Conservation (phyloP, 768 basidiomycete species). For the Boletus coccyginus region DNA sequence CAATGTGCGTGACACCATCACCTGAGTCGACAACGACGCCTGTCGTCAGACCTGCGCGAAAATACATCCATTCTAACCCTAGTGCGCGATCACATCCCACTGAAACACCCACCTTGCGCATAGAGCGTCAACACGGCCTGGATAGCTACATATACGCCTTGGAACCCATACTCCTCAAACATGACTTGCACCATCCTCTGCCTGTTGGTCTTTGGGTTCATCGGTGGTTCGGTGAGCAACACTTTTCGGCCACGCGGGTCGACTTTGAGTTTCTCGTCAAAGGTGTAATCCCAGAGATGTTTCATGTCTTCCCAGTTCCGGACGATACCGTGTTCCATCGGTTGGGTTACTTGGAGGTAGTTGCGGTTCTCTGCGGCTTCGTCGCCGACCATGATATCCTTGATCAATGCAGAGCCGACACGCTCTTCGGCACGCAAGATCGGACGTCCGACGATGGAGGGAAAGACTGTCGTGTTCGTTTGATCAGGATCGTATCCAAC, state of each 20-base stretch:
- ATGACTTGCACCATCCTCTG: conserved; percentile 96
- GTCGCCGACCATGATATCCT: conserved; percentile 98
- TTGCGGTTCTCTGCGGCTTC: conserved; percentile 92
- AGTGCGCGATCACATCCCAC: neutral
- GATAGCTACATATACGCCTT: conserved; percentile 95
- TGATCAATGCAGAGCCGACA: conserved; percentile 80
- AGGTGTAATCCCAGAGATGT: conserved; percentile 97
- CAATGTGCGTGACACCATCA: conserved; percentile 98
- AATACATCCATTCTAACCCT: neutral
- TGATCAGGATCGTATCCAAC: neutral
- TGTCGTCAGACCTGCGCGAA: conserved; percentile 82
- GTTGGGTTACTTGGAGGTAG: conserved; percentile 95
- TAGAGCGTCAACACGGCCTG: conserved; percentile 98
- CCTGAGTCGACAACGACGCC: conserved; percentile 99
- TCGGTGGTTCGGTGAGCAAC: conserved; percentile 95
- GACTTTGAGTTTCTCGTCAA: conserved; percentile 90
- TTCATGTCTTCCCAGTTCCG: conserved; percentile 99
- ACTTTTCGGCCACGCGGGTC: conserved; percentile 87
- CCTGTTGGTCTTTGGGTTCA: conserved; percentile 95
- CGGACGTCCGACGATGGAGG: conserved; percentile 94
- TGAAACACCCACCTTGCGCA: conserved; percentile 78
- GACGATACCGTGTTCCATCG: conserved; percentile 99
- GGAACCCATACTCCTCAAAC: conserved; percentile 98
- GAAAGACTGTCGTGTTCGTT: conserved; percentile 63
- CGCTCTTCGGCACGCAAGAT: conserved; percentile 98